phyloP scores from a whole-genome alignment of 2,329 filamentous ascomycete species.

The Zasmidium angulare region DNA sequence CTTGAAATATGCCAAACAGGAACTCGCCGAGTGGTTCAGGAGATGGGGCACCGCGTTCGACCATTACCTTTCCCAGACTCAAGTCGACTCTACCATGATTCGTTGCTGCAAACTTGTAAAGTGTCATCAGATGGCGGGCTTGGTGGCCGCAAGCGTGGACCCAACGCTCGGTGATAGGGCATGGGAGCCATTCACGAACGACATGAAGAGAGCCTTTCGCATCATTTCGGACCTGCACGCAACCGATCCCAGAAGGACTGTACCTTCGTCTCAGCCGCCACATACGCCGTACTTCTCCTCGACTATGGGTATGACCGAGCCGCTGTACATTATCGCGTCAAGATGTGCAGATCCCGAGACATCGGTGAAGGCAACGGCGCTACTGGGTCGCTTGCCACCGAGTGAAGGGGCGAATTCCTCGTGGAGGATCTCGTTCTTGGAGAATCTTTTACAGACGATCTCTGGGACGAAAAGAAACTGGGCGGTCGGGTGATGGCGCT shows the following conservation, averaged over 20 bases:
- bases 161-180: not conserved
- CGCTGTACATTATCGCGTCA: constrained; percentile 6
- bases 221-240: not conserved
- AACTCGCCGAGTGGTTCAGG: not conserved
- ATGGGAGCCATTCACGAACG: not conserved
- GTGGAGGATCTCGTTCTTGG: constrained; percentile 9
- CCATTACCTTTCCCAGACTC: not conserved
- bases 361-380: constrained; percentile 2
- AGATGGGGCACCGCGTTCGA: not conserved
- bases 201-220: not conserved
- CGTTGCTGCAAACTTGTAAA: not conserved
- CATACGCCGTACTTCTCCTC: constrained; percentile 8
- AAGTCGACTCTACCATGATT: not conserved
- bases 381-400: constrained; percentile 6
- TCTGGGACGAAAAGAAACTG: not conserved
- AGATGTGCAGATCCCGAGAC: constrained; percentile 5
- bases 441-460: not conserved
- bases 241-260: not conserved
- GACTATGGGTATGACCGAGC: constrained; percentile 13
- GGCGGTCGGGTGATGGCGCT: not conserved
- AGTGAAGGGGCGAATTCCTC: constrained; percentile 6
- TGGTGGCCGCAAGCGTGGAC: not conserved
- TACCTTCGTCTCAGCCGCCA: not conserved
- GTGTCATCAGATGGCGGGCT: not conserved
- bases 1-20: not conserved